These are phyloP conservation scores for Dendrobium chrysotoxum DNA, from an alignment of 106 monocot species.

Conservation along the genomic window DNA sequence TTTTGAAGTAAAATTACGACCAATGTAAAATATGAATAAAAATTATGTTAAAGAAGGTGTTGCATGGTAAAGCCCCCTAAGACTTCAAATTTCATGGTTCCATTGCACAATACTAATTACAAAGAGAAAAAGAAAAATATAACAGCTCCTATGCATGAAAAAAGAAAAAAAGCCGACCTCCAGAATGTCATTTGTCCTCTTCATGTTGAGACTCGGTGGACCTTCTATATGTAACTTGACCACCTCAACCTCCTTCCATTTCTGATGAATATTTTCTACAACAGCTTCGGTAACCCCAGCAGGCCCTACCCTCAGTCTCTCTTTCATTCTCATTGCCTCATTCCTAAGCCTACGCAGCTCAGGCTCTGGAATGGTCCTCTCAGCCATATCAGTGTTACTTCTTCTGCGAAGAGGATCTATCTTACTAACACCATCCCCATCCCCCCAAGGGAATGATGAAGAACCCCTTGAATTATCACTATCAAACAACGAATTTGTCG, in stretches of 20 bases:
- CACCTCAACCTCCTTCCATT: slow-evolving; percentile 78
- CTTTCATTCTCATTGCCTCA: slow-evolving; percentile 76
- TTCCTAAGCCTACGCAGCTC: slow-evolving; percentile 78
- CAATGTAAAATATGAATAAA: background rate
- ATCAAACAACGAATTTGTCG: background rate
- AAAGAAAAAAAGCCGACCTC: slow-evolving; percentile 40
- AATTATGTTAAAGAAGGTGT: background rate
- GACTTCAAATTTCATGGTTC: background rate
- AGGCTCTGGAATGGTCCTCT: slow-evolving; percentile 70
- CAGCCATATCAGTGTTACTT: slow-evolving; percentile 79
- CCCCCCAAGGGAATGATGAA: slow-evolving; percentile 59
- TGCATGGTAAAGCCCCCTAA: background rate
- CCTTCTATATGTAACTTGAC: slow-evolving; percentile 84
- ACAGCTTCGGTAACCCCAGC: slow-evolving; percentile 73
- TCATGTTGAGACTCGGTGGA: slow-evolving; percentile 70
- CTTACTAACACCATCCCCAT: slow-evolving; percentile 6
- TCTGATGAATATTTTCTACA: slow-evolving; percentile 63
- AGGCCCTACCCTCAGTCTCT: slow-evolving; percentile 75
- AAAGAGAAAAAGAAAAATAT: background rate
- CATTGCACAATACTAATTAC: no score
- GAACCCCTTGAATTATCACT: slow-evolving; percentile 11
- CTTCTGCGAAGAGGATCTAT: slow-evolving; percentile 11
- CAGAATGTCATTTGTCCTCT: slow-evolving; percentile 67
- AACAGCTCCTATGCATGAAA: background rate
- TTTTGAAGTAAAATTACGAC: background rate